Evolutionary conservation across 1,139 yeast genomes (phyloP), one percentile per base, ranked within the genome.

Genomic region (Yamadazyma siamensis): DNA sequence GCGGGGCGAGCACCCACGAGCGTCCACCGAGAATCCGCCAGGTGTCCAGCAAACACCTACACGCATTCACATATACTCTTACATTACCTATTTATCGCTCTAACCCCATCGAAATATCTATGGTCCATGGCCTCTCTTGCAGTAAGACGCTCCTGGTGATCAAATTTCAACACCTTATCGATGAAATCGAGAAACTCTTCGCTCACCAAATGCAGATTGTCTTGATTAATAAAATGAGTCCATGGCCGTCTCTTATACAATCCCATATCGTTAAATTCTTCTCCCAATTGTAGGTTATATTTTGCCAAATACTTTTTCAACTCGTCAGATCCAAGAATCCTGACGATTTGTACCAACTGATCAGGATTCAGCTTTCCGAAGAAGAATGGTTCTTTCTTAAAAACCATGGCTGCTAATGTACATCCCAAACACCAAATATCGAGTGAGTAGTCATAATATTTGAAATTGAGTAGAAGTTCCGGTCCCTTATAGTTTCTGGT

Each of bases 371-470:
- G 86, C 41, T 85, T 84, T 21, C 98, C 98, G 54, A 88, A 95
- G 73, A 91, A 91, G 51, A 91, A 89, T 3, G 98, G 97, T 51
- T 89, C 98, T 57, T 86, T 88, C 57, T 84, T 82, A 64, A 91
- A 91, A 22, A 89, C 83, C 71, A 91, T 85, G 13, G 96, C 85
- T 10, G 97, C 98, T 41, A 91, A 65, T 87, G 88, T 88, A 37
- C 97, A 94, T 22, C 98, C 98, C 39, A 81, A 80, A 5, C 95
- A 84, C 98, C 98, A 91, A 58, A 91, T 59, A 57, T 91, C 98
- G 33, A 91, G 70, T 8, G 95, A 83, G 57, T 91, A 91, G 60
- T 91, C 97, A 58, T 91, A 91, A 63, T 80, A 82, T 47, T 91
- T 82, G 54, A 85, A 77, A 56, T 91, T 94, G 12, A 89, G 94